Evolutionary conservation across 495 filamentous ascomycete genomes (phyloP).

Genomic region (Lasiosphaeriaceae sp.): DNA sequence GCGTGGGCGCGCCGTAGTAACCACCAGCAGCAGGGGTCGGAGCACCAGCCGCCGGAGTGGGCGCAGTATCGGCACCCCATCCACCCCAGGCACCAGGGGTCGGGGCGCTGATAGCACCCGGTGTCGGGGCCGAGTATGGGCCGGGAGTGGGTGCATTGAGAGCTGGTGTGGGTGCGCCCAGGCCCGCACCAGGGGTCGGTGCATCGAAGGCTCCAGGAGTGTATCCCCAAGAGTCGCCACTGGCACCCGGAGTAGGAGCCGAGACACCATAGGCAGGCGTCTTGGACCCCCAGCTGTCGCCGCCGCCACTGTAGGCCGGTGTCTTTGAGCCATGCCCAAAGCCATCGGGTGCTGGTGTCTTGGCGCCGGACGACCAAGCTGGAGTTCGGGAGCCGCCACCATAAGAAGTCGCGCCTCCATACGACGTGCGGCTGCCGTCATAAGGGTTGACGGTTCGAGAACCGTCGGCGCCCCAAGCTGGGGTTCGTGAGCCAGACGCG

Average conservation of each 20-base stretch:
- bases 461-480: conserved; percentile 69
- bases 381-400: conserved; percentile 49
- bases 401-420: conserved; percentile 58
- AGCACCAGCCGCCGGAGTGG: conserved; percentile 55
- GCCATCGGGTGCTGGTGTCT: conserved; percentile 59
- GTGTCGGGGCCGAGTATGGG: conserved; percentile 64
- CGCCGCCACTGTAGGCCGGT: conserved; percentile 59
- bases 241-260: conserved; percentile 53
- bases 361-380: conserved; percentile 51
- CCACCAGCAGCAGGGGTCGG: conserved; percentile 68
- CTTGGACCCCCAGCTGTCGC: conserved; percentile 70
- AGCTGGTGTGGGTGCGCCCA: conserved; percentile 69
- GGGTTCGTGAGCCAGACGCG: conserved; percentile 59
- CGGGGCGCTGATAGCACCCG: conserved; percentile 53
- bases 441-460: conserved; percentile 74
- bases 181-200: conserved; percentile 68
- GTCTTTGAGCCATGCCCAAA: conserved; percentile 71
- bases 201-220: conserved; percentile 62
- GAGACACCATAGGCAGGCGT: conserved; percentile 67
- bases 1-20: conserved; percentile 72
- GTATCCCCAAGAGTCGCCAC: conserved; percentile 48
- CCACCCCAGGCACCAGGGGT: conserved; percentile 53
- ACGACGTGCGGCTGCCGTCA: conserved; percentile 74
- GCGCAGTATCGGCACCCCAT: conserved; percentile 57
- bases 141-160: conserved; percentile 79